These are phyloP conservation scores for Phaeosphaeriaceae sp. DNA, from an alignment of 2,329 filamentous ascomycete genomes.

Conservation along the genomic window DNA sequence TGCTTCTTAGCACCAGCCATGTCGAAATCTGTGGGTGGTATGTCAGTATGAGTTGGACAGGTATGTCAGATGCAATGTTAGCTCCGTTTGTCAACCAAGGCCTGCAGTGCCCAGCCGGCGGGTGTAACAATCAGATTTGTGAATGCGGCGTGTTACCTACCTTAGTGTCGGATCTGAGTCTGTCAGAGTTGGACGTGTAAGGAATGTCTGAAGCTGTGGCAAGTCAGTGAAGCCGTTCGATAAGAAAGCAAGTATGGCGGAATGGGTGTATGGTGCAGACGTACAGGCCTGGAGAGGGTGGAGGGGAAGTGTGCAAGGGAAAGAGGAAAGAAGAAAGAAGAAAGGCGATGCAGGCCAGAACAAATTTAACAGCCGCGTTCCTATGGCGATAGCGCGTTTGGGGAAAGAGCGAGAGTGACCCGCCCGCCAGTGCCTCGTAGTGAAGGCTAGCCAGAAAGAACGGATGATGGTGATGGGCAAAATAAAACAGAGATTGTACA, in stretches of 20 bases:
- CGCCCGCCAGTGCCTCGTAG: constrained; percentile 4
- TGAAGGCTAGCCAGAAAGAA: constrained; percentile 14
- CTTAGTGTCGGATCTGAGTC: constrained; percentile 16
- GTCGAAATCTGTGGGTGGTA: constrained; percentile 17
- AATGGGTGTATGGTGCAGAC: constrained; percentile 3
- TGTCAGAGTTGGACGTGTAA: constrained; percentile 5
- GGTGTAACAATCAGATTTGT: background rate
- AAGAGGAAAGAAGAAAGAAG: constrained; percentile 7
- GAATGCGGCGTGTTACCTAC: constrained; percentile 10
- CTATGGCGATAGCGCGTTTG: constrained; percentile 16
- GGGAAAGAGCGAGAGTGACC: constrained; percentile 8
- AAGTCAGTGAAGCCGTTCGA: constrained; percentile 16
- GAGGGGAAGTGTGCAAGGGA: constrained; percentile 4
- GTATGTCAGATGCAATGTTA: background rate
- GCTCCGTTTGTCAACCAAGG: constrained; percentile 2
- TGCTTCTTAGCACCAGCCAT: constrained; percentile 50
- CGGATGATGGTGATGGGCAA: background rate
- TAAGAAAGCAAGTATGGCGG: background rate
- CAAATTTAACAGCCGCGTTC: constrained; percentile 14
- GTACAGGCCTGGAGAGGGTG: constrained; percentile 1
- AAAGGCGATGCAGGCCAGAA: constrained; percentile 8
- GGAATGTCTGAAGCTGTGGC: constrained; percentile 15
- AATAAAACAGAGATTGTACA: background rate
- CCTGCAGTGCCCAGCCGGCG: background rate
- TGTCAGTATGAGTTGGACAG: constrained; percentile 23